phyloP scores from a whole-genome alignment of 352 stramenopile genomes.

The Pythium scleroteichum region DNA sequence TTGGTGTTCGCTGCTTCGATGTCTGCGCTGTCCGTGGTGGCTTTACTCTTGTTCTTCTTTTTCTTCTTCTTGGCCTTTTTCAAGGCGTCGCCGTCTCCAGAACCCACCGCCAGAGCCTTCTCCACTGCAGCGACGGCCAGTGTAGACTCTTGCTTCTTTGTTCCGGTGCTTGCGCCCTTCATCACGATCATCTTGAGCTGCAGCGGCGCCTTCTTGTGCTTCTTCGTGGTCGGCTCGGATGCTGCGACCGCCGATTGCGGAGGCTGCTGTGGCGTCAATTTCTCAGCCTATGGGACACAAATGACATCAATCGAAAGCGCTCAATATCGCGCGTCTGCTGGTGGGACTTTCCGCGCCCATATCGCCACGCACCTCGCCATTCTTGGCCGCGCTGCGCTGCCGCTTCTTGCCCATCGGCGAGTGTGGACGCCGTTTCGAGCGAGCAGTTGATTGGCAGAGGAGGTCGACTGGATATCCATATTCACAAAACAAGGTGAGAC shows the following conservation, averaged over 20 bases:
- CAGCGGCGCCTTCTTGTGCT: constrained; percentile 32
- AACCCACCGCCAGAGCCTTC: not conserved
- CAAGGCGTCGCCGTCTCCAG: not conserved
- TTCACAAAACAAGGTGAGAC: constrained; percentile 26
- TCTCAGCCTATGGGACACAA: not conserved
- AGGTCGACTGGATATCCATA: constrained; percentile 6
- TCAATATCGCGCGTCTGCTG: not conserved
- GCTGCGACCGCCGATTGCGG: not conserved
- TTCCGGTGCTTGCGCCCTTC: constrained; percentile 30
- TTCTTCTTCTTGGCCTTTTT: constrained; percentile 57
- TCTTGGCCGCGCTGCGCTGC: constrained; percentile 20
- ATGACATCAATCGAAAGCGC: not conserved
- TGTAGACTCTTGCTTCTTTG: constrained; percentile 22
- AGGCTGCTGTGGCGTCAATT: constrained; percentile 3
- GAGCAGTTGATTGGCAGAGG: constrained; percentile 24
- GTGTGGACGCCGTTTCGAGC: constrained; percentile 10
- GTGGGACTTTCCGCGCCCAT: not conserved
- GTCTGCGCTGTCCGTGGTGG: not conserved
- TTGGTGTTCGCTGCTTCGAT: constrained; percentile 8
- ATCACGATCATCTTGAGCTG: constrained; percentile 34
- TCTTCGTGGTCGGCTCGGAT: constrained; percentile 19
- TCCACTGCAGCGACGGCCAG: not conserved
- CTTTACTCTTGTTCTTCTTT: constrained; percentile 42
- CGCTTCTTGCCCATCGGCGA: constrained; percentile 33
- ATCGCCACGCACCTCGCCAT: constrained; percentile 8